These are phyloP conservation scores for Gracilariopsis chorda DNA, from an alignment of 23 red algal genomes.

Conservation along the genomic window DNA sequence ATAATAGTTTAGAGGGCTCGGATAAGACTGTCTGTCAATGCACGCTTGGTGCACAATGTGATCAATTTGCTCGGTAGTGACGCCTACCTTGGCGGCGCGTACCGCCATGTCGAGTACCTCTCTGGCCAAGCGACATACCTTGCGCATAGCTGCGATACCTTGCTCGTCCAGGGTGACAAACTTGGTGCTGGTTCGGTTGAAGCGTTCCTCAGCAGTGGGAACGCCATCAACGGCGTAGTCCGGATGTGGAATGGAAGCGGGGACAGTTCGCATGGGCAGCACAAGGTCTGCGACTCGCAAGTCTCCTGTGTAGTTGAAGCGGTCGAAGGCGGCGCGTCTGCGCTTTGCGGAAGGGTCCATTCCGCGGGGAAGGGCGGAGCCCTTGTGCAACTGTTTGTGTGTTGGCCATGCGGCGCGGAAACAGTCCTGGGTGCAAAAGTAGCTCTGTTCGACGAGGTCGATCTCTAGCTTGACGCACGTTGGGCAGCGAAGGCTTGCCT, in stretches of 20 bases:
- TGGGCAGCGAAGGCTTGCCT: constrained; percentile 59
- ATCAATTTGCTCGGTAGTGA: constrained; percentile 95
- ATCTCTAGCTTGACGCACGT: constrained; percentile 80
- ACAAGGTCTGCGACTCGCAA: constrained; percentile 50
- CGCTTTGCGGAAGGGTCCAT: constrained; percentile 16
- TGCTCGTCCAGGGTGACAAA: constrained; percentile 49
- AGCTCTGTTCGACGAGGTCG: constrained; percentile 18
- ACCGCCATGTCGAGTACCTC: constrained; percentile 91
- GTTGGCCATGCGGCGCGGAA: constrained; percentile 66
- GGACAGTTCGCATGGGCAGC: constrained; percentile 53
- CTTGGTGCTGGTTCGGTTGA: constrained; percentile 33
- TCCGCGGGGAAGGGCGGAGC: not conserved
- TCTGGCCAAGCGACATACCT: constrained; percentile 74
- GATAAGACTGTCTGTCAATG: constrained; percentile 72
- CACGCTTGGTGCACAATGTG: constrained; percentile 84
- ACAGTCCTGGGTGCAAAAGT: constrained; percentile 85
- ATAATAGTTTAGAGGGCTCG: constrained; percentile 96
- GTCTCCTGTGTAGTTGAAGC: constrained; percentile 71
- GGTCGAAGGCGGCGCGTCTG: constrained; percentile 25
- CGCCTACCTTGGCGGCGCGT: constrained; percentile 66
- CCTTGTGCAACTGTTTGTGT: constrained; percentile 81
- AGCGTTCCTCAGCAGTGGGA: constrained; percentile 66
- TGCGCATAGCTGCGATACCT: constrained; percentile 70
- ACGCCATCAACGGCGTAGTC: constrained; percentile 70
- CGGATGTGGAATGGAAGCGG: constrained; percentile 34